These are phyloP conservation scores for Viola odorata DNA, from an alignment of 345 rosid species.

Conservation along the genomic window DNA sequence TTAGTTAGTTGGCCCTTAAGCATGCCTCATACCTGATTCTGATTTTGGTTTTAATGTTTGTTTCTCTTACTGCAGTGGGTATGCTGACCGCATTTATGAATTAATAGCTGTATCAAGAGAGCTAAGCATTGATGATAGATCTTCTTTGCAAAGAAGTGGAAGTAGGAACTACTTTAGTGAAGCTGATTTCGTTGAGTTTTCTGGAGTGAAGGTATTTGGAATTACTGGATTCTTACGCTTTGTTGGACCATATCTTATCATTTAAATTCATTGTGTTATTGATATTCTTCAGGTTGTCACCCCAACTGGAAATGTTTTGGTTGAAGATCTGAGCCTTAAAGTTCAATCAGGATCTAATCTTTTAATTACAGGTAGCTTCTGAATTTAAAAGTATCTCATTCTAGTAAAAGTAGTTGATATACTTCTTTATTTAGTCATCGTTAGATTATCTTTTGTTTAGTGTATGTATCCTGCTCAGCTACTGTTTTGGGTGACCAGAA, in stretches of 20 bases:
- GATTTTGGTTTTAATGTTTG: constrained; percentile 1
- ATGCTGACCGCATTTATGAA: constrained; percentile 96
- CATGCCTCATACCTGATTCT: too few species aligned
- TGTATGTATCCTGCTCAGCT: too few species aligned
- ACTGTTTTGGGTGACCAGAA: too few species aligned
- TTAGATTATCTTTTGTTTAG: not conserved
- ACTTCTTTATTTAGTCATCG: not conserved
- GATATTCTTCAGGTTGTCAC: constrained; percentile 75
- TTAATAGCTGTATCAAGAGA: constrained; percentile 79
- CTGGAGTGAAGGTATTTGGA: constrained; percentile 79
- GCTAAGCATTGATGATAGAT: constrained; percentile 55
- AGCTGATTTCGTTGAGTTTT: constrained; percentile 86
- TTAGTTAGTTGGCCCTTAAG: too few species aligned
- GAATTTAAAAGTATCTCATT: constrained; percentile 13
- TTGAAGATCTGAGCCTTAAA: constrained; percentile 78
- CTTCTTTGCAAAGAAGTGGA: constrained; percentile 59
- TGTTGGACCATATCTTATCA: constrained; percentile 10
- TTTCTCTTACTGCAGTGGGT: constrained; percentile 59
- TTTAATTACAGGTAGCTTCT: constrained; percentile 79
- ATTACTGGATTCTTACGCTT: constrained; percentile 7
- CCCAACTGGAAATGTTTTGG: constrained; percentile 88
- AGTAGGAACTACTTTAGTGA: constrained; percentile 73
- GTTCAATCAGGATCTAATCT: constrained; percentile 94
- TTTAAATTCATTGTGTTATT: not conserved
- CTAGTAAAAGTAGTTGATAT: not conserved